phyloP scores from a whole-genome alignment of 352 stramenopile species.

The Globisporangium okanoganense region DNA sequence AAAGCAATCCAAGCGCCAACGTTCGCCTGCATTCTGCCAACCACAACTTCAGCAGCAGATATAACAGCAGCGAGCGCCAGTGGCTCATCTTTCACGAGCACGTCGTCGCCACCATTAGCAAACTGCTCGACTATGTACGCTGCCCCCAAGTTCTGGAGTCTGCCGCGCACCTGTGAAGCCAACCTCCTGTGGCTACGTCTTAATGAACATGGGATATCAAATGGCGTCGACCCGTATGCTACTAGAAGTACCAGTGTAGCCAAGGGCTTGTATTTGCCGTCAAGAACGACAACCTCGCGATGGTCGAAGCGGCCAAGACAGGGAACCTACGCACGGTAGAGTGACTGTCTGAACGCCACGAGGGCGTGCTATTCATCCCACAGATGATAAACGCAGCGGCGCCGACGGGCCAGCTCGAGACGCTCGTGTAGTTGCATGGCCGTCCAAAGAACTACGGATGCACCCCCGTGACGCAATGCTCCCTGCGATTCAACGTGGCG shows the following conservation, averaged over 20 bases:
- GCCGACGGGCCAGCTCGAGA: neutral
- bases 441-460: neutral
- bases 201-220: neutral
- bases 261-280: neutral
- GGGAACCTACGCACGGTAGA: neutral
- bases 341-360: neutral
- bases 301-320: neutral
- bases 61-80: neutral
- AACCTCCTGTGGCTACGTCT: neutral
- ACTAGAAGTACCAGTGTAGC: neutral
- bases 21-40: no score
- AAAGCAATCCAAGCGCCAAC: no score
- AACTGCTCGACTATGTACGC: neutral
- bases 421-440: neutral
- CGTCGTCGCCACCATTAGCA: no score
- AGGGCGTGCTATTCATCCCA: neutral
- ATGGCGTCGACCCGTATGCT: neutral
- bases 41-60: no score
- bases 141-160: neutral
- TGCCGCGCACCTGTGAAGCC: neutral
- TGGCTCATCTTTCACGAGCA: no score
- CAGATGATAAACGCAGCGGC: neutral
- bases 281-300: neutral
- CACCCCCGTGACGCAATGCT: neutral
- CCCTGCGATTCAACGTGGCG: neutral